Evolutionary conservation across 1,284 basidiomycete species (phyloP).

Genomic region (Agroathelia rolfsii): DNA sequence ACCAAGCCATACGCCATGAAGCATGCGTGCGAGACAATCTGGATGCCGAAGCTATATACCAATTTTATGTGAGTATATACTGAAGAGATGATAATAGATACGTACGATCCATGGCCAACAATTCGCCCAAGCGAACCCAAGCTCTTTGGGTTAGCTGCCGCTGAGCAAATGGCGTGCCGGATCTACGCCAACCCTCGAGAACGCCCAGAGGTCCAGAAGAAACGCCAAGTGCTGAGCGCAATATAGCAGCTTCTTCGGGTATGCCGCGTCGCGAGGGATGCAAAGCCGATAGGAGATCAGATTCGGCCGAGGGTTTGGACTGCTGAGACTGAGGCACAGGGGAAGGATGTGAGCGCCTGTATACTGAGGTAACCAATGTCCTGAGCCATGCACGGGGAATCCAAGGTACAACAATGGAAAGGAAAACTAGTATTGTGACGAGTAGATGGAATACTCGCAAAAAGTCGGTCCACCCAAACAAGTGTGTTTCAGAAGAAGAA

Average conservation of each 20-base stretch:
- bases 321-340: no score
- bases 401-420: constrained; percentile 45
- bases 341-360: constrained; percentile 17
- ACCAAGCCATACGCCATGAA: constrained; percentile 6
- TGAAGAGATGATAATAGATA: constrained; percentile 8
- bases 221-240: constrained; percentile 33
- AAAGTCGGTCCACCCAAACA: constrained; percentile 38
- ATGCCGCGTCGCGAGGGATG: constrained; percentile 23
- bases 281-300: constrained; percentile 26
- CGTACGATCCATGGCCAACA: constrained; percentile 34
- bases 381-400: constrained; percentile 24
- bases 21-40: no score
- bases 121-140: constrained; percentile 44
- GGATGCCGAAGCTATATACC: no score
- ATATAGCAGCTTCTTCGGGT: constrained; percentile 25
- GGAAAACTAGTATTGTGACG: constrained; percentile 50
- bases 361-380: no score
- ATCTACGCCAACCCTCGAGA: constrained; percentile 21
- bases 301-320: constrained; percentile 15
- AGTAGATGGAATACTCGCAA: constrained; percentile 51
- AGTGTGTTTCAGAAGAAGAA: no score
- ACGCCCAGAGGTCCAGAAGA: constrained; percentile 30
- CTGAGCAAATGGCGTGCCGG: constrained; percentile 25
- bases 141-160: constrained; percentile 38
- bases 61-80: constrained; percentile 4